A percentile compares a stretch with the other conserved stretches of the same genome.
phyloP scores from a whole-genome alignment of 768 basidiomycete species.

The Butyriboletus loyo region DNA sequence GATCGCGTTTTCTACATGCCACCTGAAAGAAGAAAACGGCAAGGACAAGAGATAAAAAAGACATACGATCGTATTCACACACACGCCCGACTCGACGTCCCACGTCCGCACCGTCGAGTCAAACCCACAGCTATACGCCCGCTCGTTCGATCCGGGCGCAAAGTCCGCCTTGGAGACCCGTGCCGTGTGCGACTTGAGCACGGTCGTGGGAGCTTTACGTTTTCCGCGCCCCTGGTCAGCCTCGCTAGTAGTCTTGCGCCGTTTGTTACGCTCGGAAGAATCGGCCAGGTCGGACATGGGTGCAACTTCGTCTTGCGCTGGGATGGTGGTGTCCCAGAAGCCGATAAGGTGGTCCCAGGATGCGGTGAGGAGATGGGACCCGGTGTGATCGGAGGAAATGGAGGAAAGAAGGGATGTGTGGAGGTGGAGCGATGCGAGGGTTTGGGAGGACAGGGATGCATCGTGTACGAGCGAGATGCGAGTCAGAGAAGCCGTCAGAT shows the following conservation, averaged over 20 bases:
- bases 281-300: not conserved
- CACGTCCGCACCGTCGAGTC: slow-evolving; percentile 89
- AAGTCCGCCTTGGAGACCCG: slow-evolving; percentile 77
- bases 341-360: slow-evolving; percentile 89
- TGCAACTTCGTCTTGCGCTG: slow-evolving; percentile 59
- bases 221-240: slow-evolving; percentile 34
- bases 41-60: not conserved
- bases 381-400: slow-evolving; percentile 51
- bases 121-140: slow-evolving; percentile 49
- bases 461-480: slow-evolving; percentile 11
- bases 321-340: slow-evolving; percentile 68
- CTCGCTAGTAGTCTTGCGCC: slow-evolving; percentile 49
- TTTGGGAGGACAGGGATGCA: slow-evolving; percentile 3
- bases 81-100: slow-evolving; percentile 80
- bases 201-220: slow-evolving; percentile 65
- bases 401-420: slow-evolving; percentile 76
- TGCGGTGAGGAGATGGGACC: slow-evolving; percentile 70
- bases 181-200: slow-evolving; percentile 81
- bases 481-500: slow-evolving; percentile 66
- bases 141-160: slow-evolving; percentile 31
- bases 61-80: slow-evolving; percentile 61
- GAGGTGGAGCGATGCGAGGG: slow-evolving; percentile 67
- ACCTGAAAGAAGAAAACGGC: not conserved
- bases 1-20: not conserved
- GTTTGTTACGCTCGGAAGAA: slow-evolving; percentile 48